Percentiles rank a stretch among this genome's conserved stretches.
Conservation (phyloP, 2,329 filamentous ascomycete genomes). For the Trichoderma breve region DNA sequence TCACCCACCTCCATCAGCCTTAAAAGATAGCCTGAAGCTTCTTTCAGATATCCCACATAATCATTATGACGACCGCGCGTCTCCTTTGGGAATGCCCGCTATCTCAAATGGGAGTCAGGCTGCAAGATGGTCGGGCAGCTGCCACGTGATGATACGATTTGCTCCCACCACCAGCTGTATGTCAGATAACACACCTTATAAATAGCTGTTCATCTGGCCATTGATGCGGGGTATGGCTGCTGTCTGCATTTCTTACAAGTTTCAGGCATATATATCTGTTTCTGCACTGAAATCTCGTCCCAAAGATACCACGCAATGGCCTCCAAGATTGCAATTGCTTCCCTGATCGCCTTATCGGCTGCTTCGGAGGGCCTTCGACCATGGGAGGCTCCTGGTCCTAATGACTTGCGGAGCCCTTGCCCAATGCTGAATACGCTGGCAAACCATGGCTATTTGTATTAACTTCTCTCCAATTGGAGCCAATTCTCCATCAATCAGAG, state of each 20-base stretch:
- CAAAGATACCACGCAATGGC: background rate
- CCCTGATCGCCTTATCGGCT: background rate
- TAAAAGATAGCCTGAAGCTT: background rate
- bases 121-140: background rate
- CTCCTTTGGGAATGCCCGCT: background rate
- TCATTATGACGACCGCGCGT: background rate
- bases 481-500: background rate
- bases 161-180: background rate
- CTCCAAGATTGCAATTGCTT: background rate
- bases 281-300: background rate
- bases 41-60: background rate
- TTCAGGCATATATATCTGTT: background rate
- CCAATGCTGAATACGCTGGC: slow-evolving; percentile 29
- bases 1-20: background rate
- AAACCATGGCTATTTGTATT: slow-evolving; percentile 27
- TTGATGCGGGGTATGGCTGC: background rate
- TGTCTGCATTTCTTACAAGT: background rate
- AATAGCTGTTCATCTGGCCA: background rate
- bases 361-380: slow-evolving; percentile 9
- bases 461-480: background rate
- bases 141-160: background rate
- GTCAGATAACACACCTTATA: background rate
- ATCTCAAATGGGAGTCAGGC: background rate
- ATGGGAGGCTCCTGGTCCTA: slow-evolving; percentile 19
- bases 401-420: slow-evolving; percentile 24